Conservation (phyloP, 2,329 filamentous ascomycete genomes). For the Sclerotinia minor region DNA sequence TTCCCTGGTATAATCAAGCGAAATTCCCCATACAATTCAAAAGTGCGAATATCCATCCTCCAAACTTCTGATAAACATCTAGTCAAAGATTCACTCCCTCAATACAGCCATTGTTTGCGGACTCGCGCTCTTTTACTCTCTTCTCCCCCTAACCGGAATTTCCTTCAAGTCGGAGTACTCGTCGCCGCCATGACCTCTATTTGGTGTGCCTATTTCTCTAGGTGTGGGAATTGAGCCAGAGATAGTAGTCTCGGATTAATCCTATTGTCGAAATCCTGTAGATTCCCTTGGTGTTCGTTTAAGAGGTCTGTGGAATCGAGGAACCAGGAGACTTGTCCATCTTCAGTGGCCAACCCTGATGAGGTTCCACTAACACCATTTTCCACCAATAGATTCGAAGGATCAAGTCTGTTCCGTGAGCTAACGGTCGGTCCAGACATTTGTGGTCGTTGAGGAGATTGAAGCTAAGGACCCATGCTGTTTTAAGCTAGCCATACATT, state of each 20-base stretch:
- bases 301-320: neutral
- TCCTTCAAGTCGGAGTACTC: neutral
- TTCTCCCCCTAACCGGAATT: neutral
- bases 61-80: neutral
- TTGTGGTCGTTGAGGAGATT: neutral
- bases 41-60: neutral
- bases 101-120: too few species aligned
- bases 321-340: neutral
- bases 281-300: neutral
- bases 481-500: too few species aligned
- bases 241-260: neutral
- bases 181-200: rapidly evolving
- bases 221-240: neutral
- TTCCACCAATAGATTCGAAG: rapidly evolving
- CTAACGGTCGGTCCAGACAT: neutral
- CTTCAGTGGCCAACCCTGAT: neutral
- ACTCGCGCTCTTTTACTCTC: too few species aligned
- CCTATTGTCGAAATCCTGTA: neutral
- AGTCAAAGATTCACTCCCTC: too few species aligned
- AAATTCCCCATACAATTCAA: neutral
- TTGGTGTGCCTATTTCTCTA: neutral
- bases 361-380: too few species aligned
- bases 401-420: neutral
- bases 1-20: too few species aligned
- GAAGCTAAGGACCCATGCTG: too few species aligned